phyloP scores from a whole-genome alignment of 2,329 filamentous ascomycete species.

The Fusarium fujikuroi region DNA sequence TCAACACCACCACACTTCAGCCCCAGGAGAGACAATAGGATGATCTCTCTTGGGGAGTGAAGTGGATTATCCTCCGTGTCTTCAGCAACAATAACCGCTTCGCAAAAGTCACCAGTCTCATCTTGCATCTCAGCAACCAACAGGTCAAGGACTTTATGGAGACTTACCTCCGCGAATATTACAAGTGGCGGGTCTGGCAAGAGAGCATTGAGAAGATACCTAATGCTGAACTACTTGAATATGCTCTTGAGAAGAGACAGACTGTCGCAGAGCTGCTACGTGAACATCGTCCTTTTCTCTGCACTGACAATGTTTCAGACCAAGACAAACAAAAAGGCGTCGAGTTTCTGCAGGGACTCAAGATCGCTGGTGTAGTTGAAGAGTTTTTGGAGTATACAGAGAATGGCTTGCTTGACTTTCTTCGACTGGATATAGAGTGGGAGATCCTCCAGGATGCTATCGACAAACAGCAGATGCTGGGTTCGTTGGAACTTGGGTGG shows the following conservation, averaged over 20 bases:
- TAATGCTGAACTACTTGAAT: slow-evolving; percentile 5
- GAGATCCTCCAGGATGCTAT: slow-evolving; percentile 39
- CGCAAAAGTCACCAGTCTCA: slow-evolving; percentile 16
- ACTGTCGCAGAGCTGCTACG: slow-evolving; percentile 21
- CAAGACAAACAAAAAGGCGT: slow-evolving; percentile 28
- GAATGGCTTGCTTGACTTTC: slow-evolving; percentile 30
- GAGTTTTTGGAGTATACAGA: slow-evolving; percentile 31
- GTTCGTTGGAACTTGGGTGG: slow-evolving; percentile 20
- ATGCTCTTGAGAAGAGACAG: slow-evolving; percentile 14
- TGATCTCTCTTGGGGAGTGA: slow-evolving; percentile 37
- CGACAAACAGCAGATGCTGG: slow-evolving; percentile 24
- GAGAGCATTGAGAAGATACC: slow-evolving; percentile 19
- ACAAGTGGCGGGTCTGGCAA: slow-evolving; percentile 37
- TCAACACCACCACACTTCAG: neutral
- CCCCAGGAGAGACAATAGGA: slow-evolving; percentile 31
- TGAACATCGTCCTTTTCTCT: slow-evolving; percentile 37
- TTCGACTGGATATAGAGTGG: slow-evolving; percentile 40
- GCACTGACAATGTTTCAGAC: slow-evolving; percentile 35
- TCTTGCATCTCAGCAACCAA: slow-evolving; percentile 32
- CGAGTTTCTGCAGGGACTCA: slow-evolving; percentile 27
- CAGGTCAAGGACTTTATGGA: slow-evolving; percentile 41
- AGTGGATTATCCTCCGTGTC: slow-evolving; percentile 43
- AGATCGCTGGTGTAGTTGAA: neutral
- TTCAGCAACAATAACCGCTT: slow-evolving; percentile 36
- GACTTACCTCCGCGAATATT: slow-evolving; percentile 35